Percentiles rank a stretch among this genome's conserved stretches.
phyloP scores from a whole-genome alignment of 1,139 yeast genomes.

The Saccharomyces hybrid region DNA sequence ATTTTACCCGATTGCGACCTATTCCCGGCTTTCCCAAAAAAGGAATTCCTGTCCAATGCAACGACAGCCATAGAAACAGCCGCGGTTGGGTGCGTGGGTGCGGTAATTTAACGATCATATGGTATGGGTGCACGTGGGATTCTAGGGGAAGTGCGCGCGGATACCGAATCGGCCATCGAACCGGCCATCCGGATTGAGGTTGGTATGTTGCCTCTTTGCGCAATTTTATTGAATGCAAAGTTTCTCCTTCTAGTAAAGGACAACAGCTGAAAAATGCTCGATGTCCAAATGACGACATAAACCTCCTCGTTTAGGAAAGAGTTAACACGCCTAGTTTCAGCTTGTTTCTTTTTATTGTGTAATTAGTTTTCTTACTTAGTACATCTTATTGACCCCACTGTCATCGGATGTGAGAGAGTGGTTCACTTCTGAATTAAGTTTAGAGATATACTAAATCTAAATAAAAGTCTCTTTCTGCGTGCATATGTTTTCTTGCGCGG shows the following conservation, averaged over 20 bases:
- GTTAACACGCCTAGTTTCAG: background rate
- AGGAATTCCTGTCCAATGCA: background rate
- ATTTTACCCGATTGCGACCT: background rate
- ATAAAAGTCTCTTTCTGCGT: background rate
- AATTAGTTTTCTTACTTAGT: conserved; percentile 1
- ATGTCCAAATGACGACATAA: background rate
- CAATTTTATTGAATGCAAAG: background rate
- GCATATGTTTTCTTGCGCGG: too few species aligned
- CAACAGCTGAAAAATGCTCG: background rate
- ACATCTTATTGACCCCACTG: background rate
- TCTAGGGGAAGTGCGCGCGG: background rate
- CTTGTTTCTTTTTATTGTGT: background rate
- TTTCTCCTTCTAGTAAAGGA: background rate
- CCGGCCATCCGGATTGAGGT: background rate
- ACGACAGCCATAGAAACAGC: background rate
- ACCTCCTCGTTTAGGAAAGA: background rate
- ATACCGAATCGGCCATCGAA: background rate
- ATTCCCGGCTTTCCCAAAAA: background rate
- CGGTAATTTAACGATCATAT: background rate
- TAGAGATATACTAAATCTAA: too few species aligned
- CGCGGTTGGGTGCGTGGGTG: background rate
- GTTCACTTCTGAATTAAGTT: too few species aligned
- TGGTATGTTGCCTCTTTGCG: background rate
- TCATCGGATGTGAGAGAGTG: too few species aligned
- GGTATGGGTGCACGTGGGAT: background rate